Percentiles rank a stretch among this genome's conserved stretches.
phyloP scores from a whole-genome alignment of 495 filamentous ascomycete species.

The Rhypophila decipiens region DNA sequence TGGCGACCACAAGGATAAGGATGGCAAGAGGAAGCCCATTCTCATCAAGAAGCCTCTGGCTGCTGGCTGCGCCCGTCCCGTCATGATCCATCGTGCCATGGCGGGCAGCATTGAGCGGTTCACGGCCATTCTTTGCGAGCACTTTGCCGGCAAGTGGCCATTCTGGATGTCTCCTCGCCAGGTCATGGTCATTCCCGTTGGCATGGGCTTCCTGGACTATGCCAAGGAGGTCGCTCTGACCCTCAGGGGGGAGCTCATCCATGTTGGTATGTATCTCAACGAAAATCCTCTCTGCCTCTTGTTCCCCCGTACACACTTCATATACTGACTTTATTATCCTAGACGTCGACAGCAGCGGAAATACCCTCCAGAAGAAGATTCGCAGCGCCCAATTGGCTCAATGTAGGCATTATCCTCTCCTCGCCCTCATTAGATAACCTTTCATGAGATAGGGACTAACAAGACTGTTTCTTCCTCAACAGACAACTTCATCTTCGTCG shows the following conservation, averaged over 20 bases:
- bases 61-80: slow-evolving; percentile 77
- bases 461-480: slow-evolving; percentile 6
- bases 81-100: slow-evolving; percentile 96
- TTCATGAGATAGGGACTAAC: too few species aligned
- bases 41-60: slow-evolving; percentile 44
- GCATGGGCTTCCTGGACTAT: slow-evolving; percentile 77
- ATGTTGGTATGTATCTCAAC: slow-evolving; percentile 41
- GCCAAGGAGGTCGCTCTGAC: slow-evolving; percentile 69
- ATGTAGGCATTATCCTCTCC: slow-evolving; percentile 67
- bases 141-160: slow-evolving; percentile 96
- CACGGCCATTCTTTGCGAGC: slow-evolving; percentile 86
- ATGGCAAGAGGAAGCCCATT: slow-evolving; percentile 27
- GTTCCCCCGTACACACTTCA: not conserved
- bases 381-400: slow-evolving; percentile 77
- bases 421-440: not conserved
- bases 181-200: slow-evolving; percentile 86
- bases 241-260: slow-evolving; percentile 41
- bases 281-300: not conserved
- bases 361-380: slow-evolving; percentile 96
- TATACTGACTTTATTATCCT: not conserved
- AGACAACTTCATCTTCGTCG: slow-evolving; percentile 51
- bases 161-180: slow-evolving; percentile 96
- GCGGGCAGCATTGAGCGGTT: slow-evolving; percentile 92
- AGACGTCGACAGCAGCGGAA: slow-evolving; percentile 82
- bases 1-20: slow-evolving; percentile 18